Percentiles rank a stretch among this genome's conserved stretches.
phyloP scores from a whole-genome alignment of 345 rosid species.

The Sisymbrium altissimum region DNA sequence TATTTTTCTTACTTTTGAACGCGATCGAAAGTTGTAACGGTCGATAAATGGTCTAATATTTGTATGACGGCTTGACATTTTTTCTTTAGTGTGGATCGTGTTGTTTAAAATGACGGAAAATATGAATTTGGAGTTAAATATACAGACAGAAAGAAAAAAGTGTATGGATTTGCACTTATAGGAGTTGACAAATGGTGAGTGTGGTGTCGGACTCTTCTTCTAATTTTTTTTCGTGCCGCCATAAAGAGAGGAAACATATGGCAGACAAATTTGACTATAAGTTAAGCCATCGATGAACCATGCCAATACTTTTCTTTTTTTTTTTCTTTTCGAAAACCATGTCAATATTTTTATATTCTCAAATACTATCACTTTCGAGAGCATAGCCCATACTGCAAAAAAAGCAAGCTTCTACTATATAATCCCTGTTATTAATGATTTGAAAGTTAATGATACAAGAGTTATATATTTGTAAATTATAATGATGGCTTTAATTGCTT shows the following conservation, averaged over 20 bases:
- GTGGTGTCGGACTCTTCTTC: background rate
- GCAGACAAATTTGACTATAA: conserved; percentile 33
- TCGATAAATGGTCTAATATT: background rate
- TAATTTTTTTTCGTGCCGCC: conserved; percentile 17
- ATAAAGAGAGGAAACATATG: conserved; percentile 31
- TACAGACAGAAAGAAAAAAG: background rate
- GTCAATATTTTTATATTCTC: background rate
- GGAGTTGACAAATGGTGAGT: conserved; percentile 6
- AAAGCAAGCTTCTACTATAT: background rate
- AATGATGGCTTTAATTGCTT: background rate
- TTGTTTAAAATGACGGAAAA: background rate
- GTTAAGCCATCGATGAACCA: conserved; percentile 16
- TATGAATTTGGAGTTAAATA: background rate
- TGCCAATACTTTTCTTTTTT: background rate
- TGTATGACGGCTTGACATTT: background rate
- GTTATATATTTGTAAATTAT: background rate
- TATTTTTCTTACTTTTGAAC: background rate
- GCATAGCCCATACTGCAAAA: conserved; percentile 1
- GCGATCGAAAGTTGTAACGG: too few relatives aligned
- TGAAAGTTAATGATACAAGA: background rate
- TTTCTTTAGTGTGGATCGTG: background rate
- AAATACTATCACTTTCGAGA: background rate
- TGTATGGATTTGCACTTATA: conserved; percentile 4
- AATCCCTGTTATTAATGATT: background rate
- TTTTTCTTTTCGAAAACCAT: too few relatives aligned